phyloP scores from a whole-genome alignment of 176 grass and related monocot genomes.

The Canna indica region DNA sequence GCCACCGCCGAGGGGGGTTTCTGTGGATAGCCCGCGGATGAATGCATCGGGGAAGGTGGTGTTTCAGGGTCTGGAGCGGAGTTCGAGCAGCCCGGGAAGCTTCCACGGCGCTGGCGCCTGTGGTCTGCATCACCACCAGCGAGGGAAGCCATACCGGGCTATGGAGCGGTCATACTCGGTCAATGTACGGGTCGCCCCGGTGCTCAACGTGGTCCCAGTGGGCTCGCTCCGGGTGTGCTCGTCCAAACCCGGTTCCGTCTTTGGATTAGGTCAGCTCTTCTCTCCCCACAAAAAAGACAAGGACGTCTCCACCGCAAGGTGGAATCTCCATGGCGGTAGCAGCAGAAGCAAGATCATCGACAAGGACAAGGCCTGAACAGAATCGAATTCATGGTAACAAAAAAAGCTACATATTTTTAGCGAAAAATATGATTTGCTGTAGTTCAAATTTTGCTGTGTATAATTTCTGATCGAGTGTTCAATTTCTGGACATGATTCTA shows the following conservation, averaged over 20 bases:
- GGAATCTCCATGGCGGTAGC: neutral
- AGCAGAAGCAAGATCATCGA: slow-evolving; percentile 1
- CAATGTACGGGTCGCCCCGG: neutral
- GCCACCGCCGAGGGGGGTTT: neutral
- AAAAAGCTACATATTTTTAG: neutral
- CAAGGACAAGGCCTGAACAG: neutral
- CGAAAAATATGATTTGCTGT: neutral
- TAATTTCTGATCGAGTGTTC: slow-evolving; percentile 2
- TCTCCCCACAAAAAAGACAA: neutral
- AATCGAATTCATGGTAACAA: slow-evolving; percentile 1
- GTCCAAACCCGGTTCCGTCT: slow-evolving; percentile 3
- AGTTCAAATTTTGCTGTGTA: slow-evolving; percentile 5
- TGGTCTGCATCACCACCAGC: neutral
- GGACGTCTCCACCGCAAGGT: neutral
- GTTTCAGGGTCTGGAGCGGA: slow-evolving; percentile 19
- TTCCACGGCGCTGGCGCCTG: neutral
- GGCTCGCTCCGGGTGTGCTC: slow-evolving; percentile 3
- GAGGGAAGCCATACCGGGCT: neutral
- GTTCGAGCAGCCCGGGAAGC: slow-evolving; percentile 13
- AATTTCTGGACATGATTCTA: neutral
- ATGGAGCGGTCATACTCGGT: slow-evolving; percentile 17
- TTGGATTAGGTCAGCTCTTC: slow-evolving; percentile 10
- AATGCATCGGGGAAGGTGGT: slow-evolving; percentile 20
- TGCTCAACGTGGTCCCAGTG: slow-evolving; percentile 13
- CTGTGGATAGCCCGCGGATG: slow-evolving; percentile 16